Evolutionary conservation across 176 grass and related monocot species (phyloP).

Genomic region (Aegilops tauschii): DNA sequence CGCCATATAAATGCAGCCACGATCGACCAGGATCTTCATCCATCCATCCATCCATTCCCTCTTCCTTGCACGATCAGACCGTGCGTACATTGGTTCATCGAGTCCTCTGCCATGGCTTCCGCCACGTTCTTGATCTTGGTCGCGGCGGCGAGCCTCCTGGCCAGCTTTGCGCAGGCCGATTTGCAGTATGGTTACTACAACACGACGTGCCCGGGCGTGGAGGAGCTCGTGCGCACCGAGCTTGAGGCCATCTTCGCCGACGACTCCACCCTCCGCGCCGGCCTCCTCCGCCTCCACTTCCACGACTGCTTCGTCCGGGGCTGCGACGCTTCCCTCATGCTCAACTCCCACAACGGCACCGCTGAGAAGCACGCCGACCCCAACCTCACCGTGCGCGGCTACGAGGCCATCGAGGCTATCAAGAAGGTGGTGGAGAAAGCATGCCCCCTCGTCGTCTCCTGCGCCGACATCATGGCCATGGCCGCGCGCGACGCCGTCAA

Average conservation of each 20-base stretch:
- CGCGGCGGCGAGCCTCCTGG: not conserved
- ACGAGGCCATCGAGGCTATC: constrained; percentile 55
- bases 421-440: constrained; percentile 51
- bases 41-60: not conserved
- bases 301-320: not conserved
- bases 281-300: constrained; percentile 47
- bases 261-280: constrained; percentile 41
- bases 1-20: not conserved
- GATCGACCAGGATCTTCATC: not conserved
- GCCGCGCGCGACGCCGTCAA: constrained; percentile 62
- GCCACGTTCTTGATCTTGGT: not conserved
- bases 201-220: constrained; percentile 41
- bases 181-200: constrained; percentile 47
- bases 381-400: constrained; percentile 58
- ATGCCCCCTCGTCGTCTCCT: constrained; percentile 58
- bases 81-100: no score
- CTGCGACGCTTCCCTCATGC: constrained; percentile 33
- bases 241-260: constrained; percentile 12
- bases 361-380: constrained; percentile 55
- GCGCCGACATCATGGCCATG: constrained; percentile 76
- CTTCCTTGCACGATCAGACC: not conserved
- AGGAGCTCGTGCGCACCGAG: constrained; percentile 31
- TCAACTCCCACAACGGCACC: constrained; percentile 45
- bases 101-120: not conserved
- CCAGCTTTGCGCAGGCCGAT: not conserved